phyloP scores from a whole-genome alignment of 2,329 filamentous ascomycete species.

The Mycosphaerella sp. region DNA sequence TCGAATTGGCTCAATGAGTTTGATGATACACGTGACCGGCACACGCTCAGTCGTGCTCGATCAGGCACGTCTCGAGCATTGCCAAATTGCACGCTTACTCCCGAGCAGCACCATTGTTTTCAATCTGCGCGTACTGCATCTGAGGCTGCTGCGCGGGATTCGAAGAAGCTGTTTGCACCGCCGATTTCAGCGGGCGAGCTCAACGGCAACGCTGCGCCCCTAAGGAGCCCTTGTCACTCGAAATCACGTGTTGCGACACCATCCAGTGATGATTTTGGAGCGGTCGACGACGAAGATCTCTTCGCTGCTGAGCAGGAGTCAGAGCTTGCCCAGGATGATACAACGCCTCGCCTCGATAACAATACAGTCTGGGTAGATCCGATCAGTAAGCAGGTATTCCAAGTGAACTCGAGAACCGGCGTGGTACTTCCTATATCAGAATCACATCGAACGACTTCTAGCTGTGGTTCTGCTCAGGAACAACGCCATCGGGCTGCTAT shows the following conservation, averaged over 20 bases:
- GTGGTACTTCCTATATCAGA: slow-evolving; percentile 26
- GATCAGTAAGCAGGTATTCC: slow-evolving; percentile 45
- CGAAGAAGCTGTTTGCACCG: not conserved
- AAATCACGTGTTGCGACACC: not conserved
- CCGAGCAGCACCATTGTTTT: not conserved
- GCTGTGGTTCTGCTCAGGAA: too few species aligned
- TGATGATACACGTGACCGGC: not conserved
- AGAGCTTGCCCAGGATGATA: not conserved
- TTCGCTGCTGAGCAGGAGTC: slow-evolving; percentile 8
- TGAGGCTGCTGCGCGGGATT: not conserved
- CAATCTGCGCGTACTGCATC: not conserved
- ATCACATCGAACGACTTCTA: not conserved
- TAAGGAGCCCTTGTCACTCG: too few species aligned
- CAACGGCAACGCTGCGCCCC: not conserved
- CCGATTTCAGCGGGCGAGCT: not conserved
- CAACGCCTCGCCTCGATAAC: slow-evolving; percentile 26
- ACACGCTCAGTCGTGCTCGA: not conserved
- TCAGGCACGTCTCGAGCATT: not conserved
- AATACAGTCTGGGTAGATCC: slow-evolving; percentile 57
- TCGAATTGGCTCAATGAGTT: not conserved
- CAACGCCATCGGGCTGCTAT: slow-evolving; percentile 21
- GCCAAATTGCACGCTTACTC: not conserved
- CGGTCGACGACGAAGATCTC: slow-evolving; percentile 22
- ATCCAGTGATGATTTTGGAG: slow-evolving; percentile 29
- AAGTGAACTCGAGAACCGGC: slow-evolving; percentile 54